Evolutionary conservation across 2,329 filamentous ascomycete genomes (phyloP), one percentile per base, ranked within the genome.

Genomic region (Exserohilum turcica): DNA sequence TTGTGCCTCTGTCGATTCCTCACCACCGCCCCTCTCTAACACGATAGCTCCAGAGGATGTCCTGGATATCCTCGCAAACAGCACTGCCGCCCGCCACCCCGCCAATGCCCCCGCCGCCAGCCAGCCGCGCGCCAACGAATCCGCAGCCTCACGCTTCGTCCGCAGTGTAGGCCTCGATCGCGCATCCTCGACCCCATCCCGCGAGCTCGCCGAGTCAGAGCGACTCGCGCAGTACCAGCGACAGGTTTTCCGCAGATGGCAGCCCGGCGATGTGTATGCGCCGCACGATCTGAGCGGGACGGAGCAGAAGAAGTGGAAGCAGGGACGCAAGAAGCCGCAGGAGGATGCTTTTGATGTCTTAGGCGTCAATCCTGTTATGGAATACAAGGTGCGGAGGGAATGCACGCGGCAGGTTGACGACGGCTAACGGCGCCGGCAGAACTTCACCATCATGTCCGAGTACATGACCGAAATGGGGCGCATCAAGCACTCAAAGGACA

Each of bases 381-480:
- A 94, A 77, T 99, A 97, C 77, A 91, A 92, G 83, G 92, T 95
- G 75, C 8, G 48, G 21, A 10, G 21, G 18, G 12, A 16, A 7
- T 19, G 24, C 33, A 24, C 2, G 5, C n/a, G 19, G 6, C 12
- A 13, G 15, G 12, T 10, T 21, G 46, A 81, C 24, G 3, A 24
- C 13, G 5, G 18, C 37, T 42, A 28, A 52, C 37, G 8, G 13
- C 6, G 15, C 16, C 21, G 18, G 16, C 43, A 96, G 92, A 99
- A 99, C 77, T 96, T 96, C 74, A 86, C 90, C 32, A 85, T 99
- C 56, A 89, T 97, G 76, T 89, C 89, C 28, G 92, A 97, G 74
- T 97, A 89, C 74, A 89, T 94, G 68, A 91, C 90, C 0, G 77
- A 87, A 9, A 90, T 91, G 78, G 94, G 93, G 44, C 86, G 92